Evolutionary conservation across 202 grass and related monocot species (phyloP).

Genomic region (Schoenoplectus triqueter): DNA sequence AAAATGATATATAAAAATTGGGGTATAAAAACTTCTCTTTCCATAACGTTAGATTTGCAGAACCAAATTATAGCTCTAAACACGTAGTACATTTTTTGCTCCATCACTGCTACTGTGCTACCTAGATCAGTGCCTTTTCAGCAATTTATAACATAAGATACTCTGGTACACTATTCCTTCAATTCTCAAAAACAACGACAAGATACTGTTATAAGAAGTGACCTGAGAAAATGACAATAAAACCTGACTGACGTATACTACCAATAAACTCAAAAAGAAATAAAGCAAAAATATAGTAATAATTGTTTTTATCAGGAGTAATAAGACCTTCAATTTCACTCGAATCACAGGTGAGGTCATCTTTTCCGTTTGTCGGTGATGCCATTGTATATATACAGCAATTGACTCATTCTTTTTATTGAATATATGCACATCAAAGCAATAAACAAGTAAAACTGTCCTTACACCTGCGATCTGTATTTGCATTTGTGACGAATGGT

Average conservation of each 20-base stretch:
- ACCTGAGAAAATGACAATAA: constrained; percentile 3
- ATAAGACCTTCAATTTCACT: no score
- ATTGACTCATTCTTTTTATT: neutral
- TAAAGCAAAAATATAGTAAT: no score
- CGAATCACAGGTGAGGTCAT: neutral
- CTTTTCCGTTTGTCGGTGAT: neutral
- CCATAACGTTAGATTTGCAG: neutral
- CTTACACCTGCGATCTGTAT: neutral
- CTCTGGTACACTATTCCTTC: neutral
- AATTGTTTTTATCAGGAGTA: no score
- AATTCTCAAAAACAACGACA: neutral
- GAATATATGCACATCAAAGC: neutral
- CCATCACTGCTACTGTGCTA: neutral
- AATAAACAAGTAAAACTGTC: constrained; percentile 5
- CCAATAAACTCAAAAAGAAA: neutral
- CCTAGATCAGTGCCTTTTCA: neutral
- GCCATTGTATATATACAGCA: neutral
- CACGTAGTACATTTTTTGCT: neutral
- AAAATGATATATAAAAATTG: no score
- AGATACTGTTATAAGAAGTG: neutral
- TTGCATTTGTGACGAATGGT: constrained; percentile 19
- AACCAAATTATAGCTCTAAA: neutral
- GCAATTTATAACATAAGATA: neutral
- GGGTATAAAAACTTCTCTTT: no score
- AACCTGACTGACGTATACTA: neutral